phyloP scores from a whole-genome alignment of 495 filamentous ascomycete species.

The Penicillium silybi region DNA sequence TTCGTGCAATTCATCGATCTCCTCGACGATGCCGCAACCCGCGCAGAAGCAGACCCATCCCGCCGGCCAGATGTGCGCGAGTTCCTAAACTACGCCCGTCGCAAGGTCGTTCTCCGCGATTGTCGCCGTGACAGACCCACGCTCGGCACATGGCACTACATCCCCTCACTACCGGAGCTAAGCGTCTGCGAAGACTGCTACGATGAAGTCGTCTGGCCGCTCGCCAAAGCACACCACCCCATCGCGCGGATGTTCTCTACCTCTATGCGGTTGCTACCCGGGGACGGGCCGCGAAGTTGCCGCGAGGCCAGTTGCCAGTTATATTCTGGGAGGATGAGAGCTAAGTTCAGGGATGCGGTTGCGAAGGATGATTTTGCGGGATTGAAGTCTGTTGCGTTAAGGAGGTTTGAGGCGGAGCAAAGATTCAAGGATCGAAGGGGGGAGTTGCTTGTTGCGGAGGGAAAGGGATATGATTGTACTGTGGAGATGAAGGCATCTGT shows the following conservation, averaged over 20 bases:
- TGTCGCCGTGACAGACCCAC: constrained; percentile 52
- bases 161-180: constrained; percentile 58
- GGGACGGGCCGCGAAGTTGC: constrained; percentile 40
- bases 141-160: constrained; percentile 56
- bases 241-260: constrained; percentile 56
- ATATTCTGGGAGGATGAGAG: constrained; percentile 71
- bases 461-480: constrained; percentile 43
- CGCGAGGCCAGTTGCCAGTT: constrained; percentile 63
- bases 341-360: constrained; percentile 57
- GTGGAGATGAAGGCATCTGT: constrained; percentile 44
- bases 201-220: constrained; percentile 62
- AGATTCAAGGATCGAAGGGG: constrained; percentile 44
- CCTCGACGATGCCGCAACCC: constrained; percentile 52
- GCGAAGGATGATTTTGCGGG: constrained; percentile 52
- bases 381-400: constrained; percentile 36
- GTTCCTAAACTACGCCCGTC: constrained; percentile 49
- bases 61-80: constrained; percentile 43
- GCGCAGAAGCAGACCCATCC: constrained; percentile 31
- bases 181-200: constrained; percentile 72
- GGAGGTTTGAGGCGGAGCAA: constrained; percentile 41
- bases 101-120: constrained; percentile 47
- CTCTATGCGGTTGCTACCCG: constrained; percentile 40
- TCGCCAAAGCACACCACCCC: constrained; percentile 44
- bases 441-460: constrained; percentile 38
- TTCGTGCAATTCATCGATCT: constrained; percentile 61